phyloP scores from a whole-genome alignment of 2,329 filamentous ascomycete species.

The Sclerotinia subarctica region DNA sequence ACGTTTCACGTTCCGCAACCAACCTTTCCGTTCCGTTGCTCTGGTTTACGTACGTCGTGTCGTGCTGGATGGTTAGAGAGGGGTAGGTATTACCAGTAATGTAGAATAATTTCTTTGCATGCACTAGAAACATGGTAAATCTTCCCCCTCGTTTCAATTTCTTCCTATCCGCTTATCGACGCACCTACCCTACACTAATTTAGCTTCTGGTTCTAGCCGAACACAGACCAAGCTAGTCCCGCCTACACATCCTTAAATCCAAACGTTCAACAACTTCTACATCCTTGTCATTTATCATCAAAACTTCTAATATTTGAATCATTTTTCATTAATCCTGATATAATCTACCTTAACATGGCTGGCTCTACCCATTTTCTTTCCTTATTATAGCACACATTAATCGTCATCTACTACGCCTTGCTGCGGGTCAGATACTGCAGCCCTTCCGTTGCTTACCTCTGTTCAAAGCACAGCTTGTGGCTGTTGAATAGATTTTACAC shows the following conservation, averaged over 20 bases:
- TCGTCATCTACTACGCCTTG: neutral
- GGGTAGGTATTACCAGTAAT: neutral
- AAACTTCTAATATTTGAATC: neutral
- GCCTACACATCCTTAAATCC: neutral
- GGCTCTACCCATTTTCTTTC: neutral
- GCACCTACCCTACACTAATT: neutral
- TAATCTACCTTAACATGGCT: neutral
- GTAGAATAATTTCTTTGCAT: neutral
- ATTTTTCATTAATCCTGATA: neutral
- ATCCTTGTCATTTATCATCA: neutral
- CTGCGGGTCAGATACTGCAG: constrained; percentile 16
- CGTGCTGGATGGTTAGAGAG: neutral
- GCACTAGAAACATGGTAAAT: constrained; percentile 11
- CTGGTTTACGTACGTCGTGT: neutral
- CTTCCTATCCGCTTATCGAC: constrained; percentile 11
- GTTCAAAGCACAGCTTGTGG: constrained; percentile 3
- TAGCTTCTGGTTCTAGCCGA: neutral
- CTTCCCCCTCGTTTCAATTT: constrained; percentile 14
- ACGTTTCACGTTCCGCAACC: constrained; percentile 12
- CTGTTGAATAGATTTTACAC: neutral
- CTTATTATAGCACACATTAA: neutral
- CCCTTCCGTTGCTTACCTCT: constrained; percentile 14
- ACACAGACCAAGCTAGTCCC: neutral
- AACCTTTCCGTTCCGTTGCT: neutral
- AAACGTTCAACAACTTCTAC: neutral